Percentiles rank a stretch among this genome's conserved stretches.
These are phyloP conservation scores for Scorias spongiosa DNA, from an alignment of 2,329 filamentous ascomycete species.

Conservation along the genomic window DNA sequence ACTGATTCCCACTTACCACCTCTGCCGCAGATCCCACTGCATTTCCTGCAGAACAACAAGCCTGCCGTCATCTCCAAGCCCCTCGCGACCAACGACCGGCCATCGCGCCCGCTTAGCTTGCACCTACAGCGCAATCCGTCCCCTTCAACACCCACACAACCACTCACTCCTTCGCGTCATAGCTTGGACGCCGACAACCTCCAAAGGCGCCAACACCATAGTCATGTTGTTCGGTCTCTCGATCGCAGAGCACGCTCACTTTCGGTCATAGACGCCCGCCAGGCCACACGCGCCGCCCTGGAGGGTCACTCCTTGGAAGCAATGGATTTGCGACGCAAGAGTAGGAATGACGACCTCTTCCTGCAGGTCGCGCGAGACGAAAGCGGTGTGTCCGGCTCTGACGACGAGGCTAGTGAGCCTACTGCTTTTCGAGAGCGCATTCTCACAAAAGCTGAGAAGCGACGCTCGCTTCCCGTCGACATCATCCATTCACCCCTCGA, in stretches of 20 bases:
- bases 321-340: constrained; percentile 1
- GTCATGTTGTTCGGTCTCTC: not conserved
- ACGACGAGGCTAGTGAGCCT: constrained; percentile 1
- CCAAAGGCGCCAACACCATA: not conserved
- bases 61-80: not conserved
- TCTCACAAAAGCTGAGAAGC: constrained; percentile 24
- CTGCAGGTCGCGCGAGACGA: constrained; percentile 16
- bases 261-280: not conserved
- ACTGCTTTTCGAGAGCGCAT: constrained; percentile 1
- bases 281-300: not conserved
- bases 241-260: not conserved
- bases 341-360: constrained; percentile 14
- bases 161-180: not conserved
- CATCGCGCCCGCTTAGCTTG: not conserved
- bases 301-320: not conserved
- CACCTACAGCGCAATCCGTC: not conserved
- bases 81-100: not conserved
- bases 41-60: constrained; percentile 1
- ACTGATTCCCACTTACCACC: not conserved
- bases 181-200: not conserved
- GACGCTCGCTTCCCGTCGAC: constrained; percentile 6
- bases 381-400: constrained; percentile 5
- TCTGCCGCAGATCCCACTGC: constrained; percentile 2
- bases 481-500: not conserved
- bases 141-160: not conserved